These are phyloP conservation scores for Knoxdaviesia proteae DNA, from an alignment of 2,329 filamentous ascomycete species.

Conservation along the genomic window DNA sequence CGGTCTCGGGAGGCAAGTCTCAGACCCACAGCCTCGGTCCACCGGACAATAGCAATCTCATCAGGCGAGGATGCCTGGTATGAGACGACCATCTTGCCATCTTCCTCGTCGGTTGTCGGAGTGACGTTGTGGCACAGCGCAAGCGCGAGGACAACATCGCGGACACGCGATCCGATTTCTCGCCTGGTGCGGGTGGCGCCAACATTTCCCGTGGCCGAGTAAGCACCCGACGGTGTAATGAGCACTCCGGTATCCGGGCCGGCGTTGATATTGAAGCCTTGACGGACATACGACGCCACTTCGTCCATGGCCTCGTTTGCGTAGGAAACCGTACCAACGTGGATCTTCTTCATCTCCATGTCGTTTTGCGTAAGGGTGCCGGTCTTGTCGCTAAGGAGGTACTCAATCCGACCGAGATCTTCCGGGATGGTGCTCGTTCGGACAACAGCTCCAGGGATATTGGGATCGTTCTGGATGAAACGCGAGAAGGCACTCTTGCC, in stretches of 20 bases:
- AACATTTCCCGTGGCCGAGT: slow-evolving; percentile 36
- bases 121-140: slow-evolving; percentile 96
- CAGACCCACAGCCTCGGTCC: slow-evolving; percentile 83
- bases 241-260: slow-evolving; percentile 17
- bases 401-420: slow-evolving; percentile 87
- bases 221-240: slow-evolving; percentile 57
- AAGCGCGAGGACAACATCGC: slow-evolving; percentile 79
- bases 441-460: slow-evolving; percentile 80
- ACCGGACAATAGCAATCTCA: slow-evolving; percentile 92
- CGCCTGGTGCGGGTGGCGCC: slow-evolving; percentile 64
- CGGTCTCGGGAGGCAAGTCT: slow-evolving; percentile 71
- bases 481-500: slow-evolving; percentile 91
- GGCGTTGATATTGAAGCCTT: slow-evolving; percentile 47
- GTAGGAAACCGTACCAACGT: slow-evolving; percentile 94
- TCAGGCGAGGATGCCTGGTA: slow-evolving; percentile 97
- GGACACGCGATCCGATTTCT: slow-evolving; percentile 82
- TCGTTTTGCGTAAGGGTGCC: slow-evolving; percentile 96
- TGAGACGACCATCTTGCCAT: slow-evolving; percentile 55
- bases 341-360: slow-evolving; percentile 98
- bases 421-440: slow-evolving; percentile 95
- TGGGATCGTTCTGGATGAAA: slow-evolving; percentile 81
- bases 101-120: slow-evolving; percentile 66
- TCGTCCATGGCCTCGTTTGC: slow-evolving; percentile 99
- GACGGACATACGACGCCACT: slow-evolving; percentile 65
- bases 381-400: slow-evolving; percentile 90